Conservation (phyloP, 2,329 filamentous ascomycete genomes). For the Cladosporium sp. region DNA sequence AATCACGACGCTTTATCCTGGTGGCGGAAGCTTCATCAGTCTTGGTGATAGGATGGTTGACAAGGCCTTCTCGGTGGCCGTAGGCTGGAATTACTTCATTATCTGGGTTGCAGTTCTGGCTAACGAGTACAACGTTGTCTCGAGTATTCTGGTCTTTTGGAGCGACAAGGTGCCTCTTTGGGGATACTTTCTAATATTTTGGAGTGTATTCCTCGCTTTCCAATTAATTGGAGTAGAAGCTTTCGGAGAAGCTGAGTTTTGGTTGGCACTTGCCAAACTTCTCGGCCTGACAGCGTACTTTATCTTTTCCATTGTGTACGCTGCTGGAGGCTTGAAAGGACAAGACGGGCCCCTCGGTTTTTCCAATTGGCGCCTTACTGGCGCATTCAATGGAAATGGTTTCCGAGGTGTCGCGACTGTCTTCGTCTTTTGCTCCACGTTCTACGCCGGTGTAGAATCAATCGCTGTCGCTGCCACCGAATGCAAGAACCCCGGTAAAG, state of each 20-base stretch:
- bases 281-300: conserved; percentile 41
- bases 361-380: conserved; percentile 43
- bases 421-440: conserved; percentile 46
- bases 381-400: conserved; percentile 40
- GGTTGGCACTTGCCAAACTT: conserved; percentile 45
- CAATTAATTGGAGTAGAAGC: conserved; percentile 44
- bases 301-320: conserved; percentile 44
- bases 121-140: conserved; percentile 71
- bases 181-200: conserved; percentile 45
- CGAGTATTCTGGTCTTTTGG: conserved; percentile 67
- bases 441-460: conserved; percentile 55
- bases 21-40: conserved; percentile 69
- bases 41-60: conserved; percentile 71
- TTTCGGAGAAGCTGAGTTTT: conserved; percentile 48
- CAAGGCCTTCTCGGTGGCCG: conserved; percentile 65
- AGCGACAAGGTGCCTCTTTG: conserved; percentile 50
- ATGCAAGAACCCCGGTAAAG: conserved; percentile 51
- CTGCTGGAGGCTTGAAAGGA: conserved; percentile 33
- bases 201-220: conserved; percentile 41
- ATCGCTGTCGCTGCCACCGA: conserved; percentile 56
- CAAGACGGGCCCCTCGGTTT: conserved; percentile 33
- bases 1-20: conserved; percentile 71
- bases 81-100: conserved; percentile 72
- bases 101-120: conserved; percentile 66
- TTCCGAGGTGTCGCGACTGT: conserved; percentile 45